Evolutionary conservation across 2,329 filamentous ascomycete genomes (phyloP).

Genomic region (Phaeosphaeria sp.): DNA sequence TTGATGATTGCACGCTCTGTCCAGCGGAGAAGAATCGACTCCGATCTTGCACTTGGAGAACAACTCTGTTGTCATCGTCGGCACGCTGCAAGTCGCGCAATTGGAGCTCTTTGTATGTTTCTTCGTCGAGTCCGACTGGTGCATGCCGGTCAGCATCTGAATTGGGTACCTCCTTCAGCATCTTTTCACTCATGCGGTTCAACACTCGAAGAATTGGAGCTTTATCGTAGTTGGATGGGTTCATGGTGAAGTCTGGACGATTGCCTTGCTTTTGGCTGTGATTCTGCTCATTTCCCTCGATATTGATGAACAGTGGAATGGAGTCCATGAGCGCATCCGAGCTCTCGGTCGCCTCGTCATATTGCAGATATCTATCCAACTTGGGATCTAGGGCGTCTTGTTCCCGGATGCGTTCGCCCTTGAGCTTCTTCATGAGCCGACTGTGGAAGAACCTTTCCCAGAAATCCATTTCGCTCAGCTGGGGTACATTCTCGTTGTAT

Average conservation of each 20-base stretch:
- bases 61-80: conserved; percentile 75
- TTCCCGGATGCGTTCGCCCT: conserved; percentile 84
- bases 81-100: conserved; percentile 82
- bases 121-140: conserved; percentile 72
- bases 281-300: conserved; percentile 95
- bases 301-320: conserved; percentile 87
- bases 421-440: conserved; percentile 85
- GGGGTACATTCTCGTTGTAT: conserved; percentile 87
- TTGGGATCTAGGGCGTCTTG: conserved; percentile 77
- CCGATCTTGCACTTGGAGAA: conserved; percentile 88
- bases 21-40: conserved; percentile 75
- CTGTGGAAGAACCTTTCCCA: conserved; percentile 96
- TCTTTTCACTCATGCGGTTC: conserved; percentile 90
- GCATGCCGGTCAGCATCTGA: conserved; percentile 73
- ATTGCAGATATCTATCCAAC: conserved; percentile 84
- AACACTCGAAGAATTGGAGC: conserved; percentile 88
- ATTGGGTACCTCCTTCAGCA: conserved; percentile 85
- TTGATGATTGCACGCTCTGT: conserved; percentile 52
- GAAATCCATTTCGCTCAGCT: conserved; percentile 79
- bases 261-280: conserved; percentile 88
- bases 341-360: conserved; percentile 65
- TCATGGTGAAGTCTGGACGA: conserved; percentile 87
- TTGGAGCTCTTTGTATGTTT: conserved; percentile 75
- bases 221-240: conserved; percentile 74
- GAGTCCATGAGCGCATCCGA: conserved; percentile 59